Base-by-base conservation (phyloP, 2,329 filamentous ascomycete genomes). In the Blastomyces emzantsi region DNA sequence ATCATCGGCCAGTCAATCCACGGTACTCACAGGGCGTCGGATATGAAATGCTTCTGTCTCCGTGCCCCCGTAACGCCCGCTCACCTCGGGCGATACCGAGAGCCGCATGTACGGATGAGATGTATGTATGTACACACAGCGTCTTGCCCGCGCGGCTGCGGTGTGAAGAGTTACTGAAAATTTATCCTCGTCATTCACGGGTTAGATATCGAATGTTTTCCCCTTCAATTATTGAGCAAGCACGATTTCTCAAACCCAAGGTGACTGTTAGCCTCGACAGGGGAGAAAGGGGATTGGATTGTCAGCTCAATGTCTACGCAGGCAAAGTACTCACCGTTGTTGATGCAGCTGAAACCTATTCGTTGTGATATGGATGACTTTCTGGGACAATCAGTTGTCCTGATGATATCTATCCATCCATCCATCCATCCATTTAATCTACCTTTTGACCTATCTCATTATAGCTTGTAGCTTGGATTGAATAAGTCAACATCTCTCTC, bases 151-250 rank as follows among this genome's bases (percentile, higher is more conserved):
- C 33, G 7, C 33, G 33, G 33, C 33, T 19, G 15, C 6, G 13
- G 41, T 43, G 41, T 43, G 41, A 43, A 9, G 17, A 43, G 41
- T 19, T 43, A 15, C 41, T 43, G 17, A 19, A 41, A 41, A 13
- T 76, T 73, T 2, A 75, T 74, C 74, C 15, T 76, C 64, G 63
- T 76, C 64, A 63, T 79, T 81, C 8, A 76, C 73, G 28, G 72
- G 67, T 2, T 74, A 71, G 9, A 76, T 64, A 45, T 72, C 74
- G 62, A 74, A 74, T 69, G 66, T 73, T 79, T 60, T 77, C 68
- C 5, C 70, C 69, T 25, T 54, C 36, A 19, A 60, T 61, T 30
- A 30, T 2, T 2, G 63, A 47, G 13, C 61, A 62, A 2, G 58
- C 15, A 15, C 25, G 36, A 65, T 30, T 43, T 45, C 28, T 57